phyloP scores from a whole-genome alignment of 164 flowering plant species.

The Cinnamomum chago region DNA sequence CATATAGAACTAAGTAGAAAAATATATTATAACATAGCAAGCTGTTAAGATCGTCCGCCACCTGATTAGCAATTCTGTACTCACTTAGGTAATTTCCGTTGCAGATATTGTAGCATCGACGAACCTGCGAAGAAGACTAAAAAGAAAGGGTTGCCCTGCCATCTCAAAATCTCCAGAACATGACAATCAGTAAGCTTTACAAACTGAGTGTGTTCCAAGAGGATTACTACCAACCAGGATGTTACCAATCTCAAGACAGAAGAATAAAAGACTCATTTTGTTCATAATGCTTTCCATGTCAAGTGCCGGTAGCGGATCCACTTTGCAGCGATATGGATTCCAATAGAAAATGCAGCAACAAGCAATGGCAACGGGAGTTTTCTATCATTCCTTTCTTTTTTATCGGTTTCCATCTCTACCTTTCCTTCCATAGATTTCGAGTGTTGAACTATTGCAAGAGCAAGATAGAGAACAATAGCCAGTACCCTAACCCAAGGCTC shows the following conservation, averaged over 20 bases:
- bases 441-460: constrained; percentile 64
- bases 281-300: constrained; percentile 82
- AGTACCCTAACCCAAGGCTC: constrained; percentile 75
- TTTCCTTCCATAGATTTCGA: constrained; percentile 34
- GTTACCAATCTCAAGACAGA: not conserved
- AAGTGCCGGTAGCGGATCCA: constrained; percentile 86
- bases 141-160: not conserved
- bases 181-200: not conserved
- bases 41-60: too few relatives aligned
- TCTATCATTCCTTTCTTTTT: constrained; percentile 5
- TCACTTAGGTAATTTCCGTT: too few relatives aligned
- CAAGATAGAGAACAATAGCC: constrained; percentile 41
- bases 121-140: not conserved
- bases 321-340: constrained; percentile 52
- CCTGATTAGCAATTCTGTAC: too few relatives aligned
- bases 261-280: not conserved
- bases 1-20: too few relatives aligned
- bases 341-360: constrained; percentile 65
- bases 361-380: constrained; percentile 63
- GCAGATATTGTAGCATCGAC: not conserved
- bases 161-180: not conserved
- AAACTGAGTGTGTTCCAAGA: not conserved
- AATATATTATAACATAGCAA: too few relatives aligned
- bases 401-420: constrained; percentile 24
- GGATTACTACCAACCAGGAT: not conserved